Conservation (phyloP, 73 alveolate genomes). For the Paramecium biaurelia region DNA sequence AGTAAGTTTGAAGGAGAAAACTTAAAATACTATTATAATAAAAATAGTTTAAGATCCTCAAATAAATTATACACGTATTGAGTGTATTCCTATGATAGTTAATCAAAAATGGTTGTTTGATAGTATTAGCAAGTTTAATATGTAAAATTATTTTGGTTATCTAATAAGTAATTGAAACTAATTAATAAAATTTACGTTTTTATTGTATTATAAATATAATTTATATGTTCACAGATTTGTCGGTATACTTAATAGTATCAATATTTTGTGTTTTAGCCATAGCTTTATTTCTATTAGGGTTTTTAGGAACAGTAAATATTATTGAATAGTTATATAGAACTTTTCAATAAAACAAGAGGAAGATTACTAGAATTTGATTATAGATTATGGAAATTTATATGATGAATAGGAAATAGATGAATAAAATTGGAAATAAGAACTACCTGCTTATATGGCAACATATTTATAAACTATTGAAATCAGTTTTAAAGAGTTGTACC, state of each 20-base stretch:
- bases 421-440: slow-evolving; percentile 29
- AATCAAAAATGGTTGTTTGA: slow-evolving; percentile 15
- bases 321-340: slow-evolving; percentile 7
- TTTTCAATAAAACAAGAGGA: background rate
- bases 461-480: background rate
- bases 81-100: background rate
- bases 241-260: background rate
- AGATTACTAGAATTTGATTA: background rate
- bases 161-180: background rate
- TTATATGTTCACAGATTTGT: slow-evolving; percentile 33
- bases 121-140: background rate
- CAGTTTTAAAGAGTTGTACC: background rate
- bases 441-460: slow-evolving; percentile 43
- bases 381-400: background rate
- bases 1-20: background rate
- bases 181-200: background rate
- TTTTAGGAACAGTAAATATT: slow-evolving; percentile 8
- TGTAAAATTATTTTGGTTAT: background rate
- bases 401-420: slow-evolving; percentile 40
- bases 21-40: background rate
- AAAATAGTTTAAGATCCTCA: slow-evolving; percentile 23
- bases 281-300: background rate
- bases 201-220: background rate
- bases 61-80: background rate
- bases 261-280: background rate